Base-by-base conservation (phyloP, 495 filamentous ascomycete genomes). In the Hypomontagnella submonticulosa region DNA sequence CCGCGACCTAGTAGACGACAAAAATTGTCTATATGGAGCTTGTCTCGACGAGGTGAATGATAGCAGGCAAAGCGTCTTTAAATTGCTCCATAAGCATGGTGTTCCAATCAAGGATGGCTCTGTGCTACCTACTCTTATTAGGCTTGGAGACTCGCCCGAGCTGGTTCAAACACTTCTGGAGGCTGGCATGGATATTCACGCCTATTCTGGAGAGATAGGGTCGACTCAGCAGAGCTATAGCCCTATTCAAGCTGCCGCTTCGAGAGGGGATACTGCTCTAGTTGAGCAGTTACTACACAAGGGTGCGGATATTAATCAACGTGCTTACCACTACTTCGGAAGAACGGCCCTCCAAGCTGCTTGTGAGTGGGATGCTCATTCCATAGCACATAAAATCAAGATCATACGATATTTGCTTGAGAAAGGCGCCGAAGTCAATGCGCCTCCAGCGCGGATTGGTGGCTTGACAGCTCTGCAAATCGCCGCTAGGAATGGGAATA, bases 261-360 rank as follows among this genome's bases (percentile, higher is more conserved):
- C 0, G 1, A 36, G 30, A 42, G 50, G 60, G 2, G 27, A 66
- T 43, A 19, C 38, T 5, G 34, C 33, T 4, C 32, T 73, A 8
- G 64, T 70, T 9, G 47, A 50, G 9, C 23, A 67, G n/a, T 48
- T 75, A 11, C 4, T 63, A 2, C 27, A 50, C 5, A 61, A 15
- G 13, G 73, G 71, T 0, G 71, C 62, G 4, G 43, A 66, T 13
- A 51, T 70, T 9, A 68, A 71, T 15, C 32, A 41, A 6, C 60
- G 36, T 0, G 55, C 43, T 6, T 0, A 16, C 1, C 32, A 4
- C 4, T 0, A 0, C 0, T 0, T 0, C 0, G 66, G 43, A 9
- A 6, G 6, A 42, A 69, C 66, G 7, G 30, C 66, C 18, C 61
- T 69, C 13, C 60, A 64, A 32, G 55, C 40, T 23, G 54, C 44